Evolutionary conservation across 2,329 filamentous ascomycete species (phyloP), one percentile per base, ranked within the genome.

Genomic region (Ophiostoma perfectum): DNA sequence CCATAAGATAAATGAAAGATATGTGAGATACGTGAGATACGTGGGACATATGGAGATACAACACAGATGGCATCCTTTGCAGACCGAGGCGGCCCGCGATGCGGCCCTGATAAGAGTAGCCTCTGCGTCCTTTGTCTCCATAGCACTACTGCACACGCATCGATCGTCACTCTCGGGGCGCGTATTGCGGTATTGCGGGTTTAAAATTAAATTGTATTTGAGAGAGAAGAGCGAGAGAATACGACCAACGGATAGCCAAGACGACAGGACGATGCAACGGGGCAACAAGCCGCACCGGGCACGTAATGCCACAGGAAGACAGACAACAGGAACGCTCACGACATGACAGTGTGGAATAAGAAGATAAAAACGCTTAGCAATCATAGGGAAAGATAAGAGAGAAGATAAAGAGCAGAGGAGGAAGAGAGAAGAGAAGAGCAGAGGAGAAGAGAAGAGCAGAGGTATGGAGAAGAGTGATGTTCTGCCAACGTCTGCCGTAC

Each of bases 181-280:
- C 14, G 16, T 62, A 16, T n/a, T 9, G 14, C 36, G 36, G 16
- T 62, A 16, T n/a, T 9, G 14, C 36, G 36, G 58, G 36, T 62
- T 14, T 38, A 27, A 38, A n/a, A 44, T 64, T 64, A n/a, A 44
- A 44, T 64, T 64, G 16, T 64, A 27, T 45, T 55, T 52, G 47
- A 41, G 58, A 6, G 49, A 41, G 5, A 62, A n/a, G 36, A 62
- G 27, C 5, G 14, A 62, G 5, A 12, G 14, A 1, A 5, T 47
- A 62, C 36, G 4, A 41, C 12, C 14, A 62, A 62, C 38, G 5
- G 27, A 55, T 8, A 27, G 7, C 49, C n/a, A 55, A 55, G 6
- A 18, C 18, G 27, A 12, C 9, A 47, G n/a, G 2, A 47, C 45
- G 27, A 36, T 38, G 41, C 16, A 62, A 39, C 36, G 41, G 5